Percentiles rank a stretch among this genome's conserved stretches.
Conservation (phyloP, 352 stramenopile species). For the Phytophthora gonapodyides region DNA sequence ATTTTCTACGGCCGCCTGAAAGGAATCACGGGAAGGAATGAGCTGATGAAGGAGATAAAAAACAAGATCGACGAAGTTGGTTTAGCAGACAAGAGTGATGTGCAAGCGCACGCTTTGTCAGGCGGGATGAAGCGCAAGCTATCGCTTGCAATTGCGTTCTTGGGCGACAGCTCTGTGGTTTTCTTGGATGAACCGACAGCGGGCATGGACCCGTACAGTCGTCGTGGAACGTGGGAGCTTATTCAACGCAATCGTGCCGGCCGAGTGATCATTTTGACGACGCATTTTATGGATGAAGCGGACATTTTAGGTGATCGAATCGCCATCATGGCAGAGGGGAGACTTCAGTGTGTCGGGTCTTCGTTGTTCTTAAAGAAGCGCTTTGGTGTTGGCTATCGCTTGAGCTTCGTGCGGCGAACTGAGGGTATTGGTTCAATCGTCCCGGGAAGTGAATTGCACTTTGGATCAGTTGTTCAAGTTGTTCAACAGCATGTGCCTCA, state of each 20-base stretch:
- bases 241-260: conserved; percentile 61
- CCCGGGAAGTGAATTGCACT: background rate
- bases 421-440: background rate
- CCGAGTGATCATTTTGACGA: conserved; percentile 89
- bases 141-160: conserved; percentile 74
- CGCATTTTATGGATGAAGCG: conserved; percentile 93
- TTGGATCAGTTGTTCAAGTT: conserved; percentile 19
- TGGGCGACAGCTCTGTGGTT: conserved; percentile 75
- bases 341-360: conserved; percentile 71
- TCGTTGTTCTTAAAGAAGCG: conserved; percentile 85
- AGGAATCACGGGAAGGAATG: conserved; percentile 43
- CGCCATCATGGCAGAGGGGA: conserved; percentile 87
- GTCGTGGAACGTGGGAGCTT: conserved; percentile 86
- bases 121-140: conserved; percentile 85
- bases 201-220: conserved; percentile 94
- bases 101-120: conserved; percentile 59
- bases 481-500: conserved; percentile 43
- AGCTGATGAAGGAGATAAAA: conserved; percentile 32
- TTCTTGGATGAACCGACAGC: conserved; percentile 92
- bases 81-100: conserved; percentile 85
- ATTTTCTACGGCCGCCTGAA: conserved; percentile 94
- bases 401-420: conserved; percentile 59
- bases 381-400: conserved; percentile 77
- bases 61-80: conserved; percentile 90
- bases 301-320: conserved; percentile 92